Base-by-base conservation (phyloP, 345 rosid species). In the Pistacia vera region DNA sequence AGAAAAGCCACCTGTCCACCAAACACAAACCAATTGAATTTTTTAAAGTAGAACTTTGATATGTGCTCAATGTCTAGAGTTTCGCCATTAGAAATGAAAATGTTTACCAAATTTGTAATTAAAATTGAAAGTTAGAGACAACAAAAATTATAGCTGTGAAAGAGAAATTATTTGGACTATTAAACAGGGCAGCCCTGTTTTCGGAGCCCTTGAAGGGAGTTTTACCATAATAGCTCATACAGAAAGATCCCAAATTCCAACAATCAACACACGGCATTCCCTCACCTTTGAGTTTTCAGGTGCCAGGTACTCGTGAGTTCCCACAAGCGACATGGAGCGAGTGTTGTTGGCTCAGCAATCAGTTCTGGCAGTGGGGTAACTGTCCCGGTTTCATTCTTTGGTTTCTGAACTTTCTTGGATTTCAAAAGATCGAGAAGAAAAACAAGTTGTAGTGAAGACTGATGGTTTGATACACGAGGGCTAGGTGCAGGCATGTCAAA, bases 221-320 rank as follows among this genome's bases (percentile, higher is more conserved):
- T 41, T 41, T 41, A 41, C 46, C 46, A 41, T 41, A 41, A 41
- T 4, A 90, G 83, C 78, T 92, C 94, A 41, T 90, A 87, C 5
- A 90, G 85, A 81, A 92, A 90, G 64, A 88, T 92, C 63, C 97
- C 97, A 88, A 90, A 38, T 93, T 92, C 94, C 97, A 92, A 93
- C 97, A 92, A 72, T 90, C 92, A 57, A 92, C 94, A 4, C n/a
- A n/a, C n/a, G n/a, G n/a, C 94, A 36, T n/a, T n/a, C 93, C 93
- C 82, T 90, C 94, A 49, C 93, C 93, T 77, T 41, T 41, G 46
- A 8, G 5, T n/a, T 41, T 41, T 41, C 46, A 5, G 46, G 46
- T 0, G 46, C 46, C 10, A 41, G 1, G 46, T 90, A 89, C 85
- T 91, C 96, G 13, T 91, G 96, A 41, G 97, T 91, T 63, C 97